Conservation (phyloP, 2,329 filamentous ascomycete genomes). For the Penicillium brasilianum region DNA sequence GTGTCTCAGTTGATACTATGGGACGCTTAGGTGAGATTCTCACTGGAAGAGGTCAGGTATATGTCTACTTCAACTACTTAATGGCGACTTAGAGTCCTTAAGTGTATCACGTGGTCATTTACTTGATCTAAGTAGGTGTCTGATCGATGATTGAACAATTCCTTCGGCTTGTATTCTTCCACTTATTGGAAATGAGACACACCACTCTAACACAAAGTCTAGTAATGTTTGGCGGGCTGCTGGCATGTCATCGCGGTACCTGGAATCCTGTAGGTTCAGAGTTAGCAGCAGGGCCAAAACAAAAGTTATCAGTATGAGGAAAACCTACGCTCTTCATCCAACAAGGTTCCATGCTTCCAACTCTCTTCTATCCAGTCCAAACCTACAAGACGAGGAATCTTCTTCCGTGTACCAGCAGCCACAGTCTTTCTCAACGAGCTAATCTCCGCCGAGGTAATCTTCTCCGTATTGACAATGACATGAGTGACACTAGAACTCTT, state of each 20-base stretch:
- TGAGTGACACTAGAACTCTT: slow-evolving; percentile 70
- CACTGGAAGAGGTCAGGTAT: too few species aligned
- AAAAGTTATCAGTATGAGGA: too few species aligned
- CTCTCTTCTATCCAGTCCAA: slow-evolving; percentile 76
- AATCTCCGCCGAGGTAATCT: slow-evolving; percentile 50
- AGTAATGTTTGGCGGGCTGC: background rate
- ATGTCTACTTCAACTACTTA: too few species aligned
- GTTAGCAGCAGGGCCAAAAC: background rate
- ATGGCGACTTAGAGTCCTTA: too few species aligned
- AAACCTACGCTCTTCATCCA: slow-evolving; percentile 74
- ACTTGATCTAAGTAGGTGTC: too few species aligned
- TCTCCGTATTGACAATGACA: slow-evolving; percentile 64
- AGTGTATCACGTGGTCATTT: too few species aligned
- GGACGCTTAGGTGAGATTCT: too few species aligned
- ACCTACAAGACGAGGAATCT: slow-evolving; percentile 71
- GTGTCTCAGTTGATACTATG: too few species aligned
- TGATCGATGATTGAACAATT: too few species aligned
- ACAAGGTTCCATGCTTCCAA: slow-evolving; percentile 75
- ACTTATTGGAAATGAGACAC: background rate
- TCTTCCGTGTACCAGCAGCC: slow-evolving; percentile 40
- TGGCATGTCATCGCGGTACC: background rate
- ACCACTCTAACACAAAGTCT: background rate
- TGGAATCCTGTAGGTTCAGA: background rate
- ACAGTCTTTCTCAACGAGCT: slow-evolving; percentile 39
- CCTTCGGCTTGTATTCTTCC: too few species aligned